Percentiles rank a stretch among this genome's conserved stretches.
These are phyloP conservation scores for Alternaria viburni DNA, from an alignment of 2,329 filamentous ascomycete species.

Conservation along the genomic window DNA sequence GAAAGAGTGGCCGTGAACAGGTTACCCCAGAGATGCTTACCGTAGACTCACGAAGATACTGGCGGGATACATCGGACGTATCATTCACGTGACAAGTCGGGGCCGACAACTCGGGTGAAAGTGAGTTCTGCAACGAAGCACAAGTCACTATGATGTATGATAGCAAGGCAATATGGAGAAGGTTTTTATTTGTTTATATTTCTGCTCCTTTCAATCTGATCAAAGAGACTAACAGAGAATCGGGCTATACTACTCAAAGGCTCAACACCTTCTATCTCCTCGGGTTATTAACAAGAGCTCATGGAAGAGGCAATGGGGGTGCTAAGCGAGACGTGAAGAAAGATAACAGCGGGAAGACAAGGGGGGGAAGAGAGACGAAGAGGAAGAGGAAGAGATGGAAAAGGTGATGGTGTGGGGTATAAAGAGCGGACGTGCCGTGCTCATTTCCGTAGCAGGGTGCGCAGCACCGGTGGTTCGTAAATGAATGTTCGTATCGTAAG, in stretches of 20 bases:
- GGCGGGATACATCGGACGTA: not conserved
- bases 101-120: no score
- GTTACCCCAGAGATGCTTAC: not conserved
- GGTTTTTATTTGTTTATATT: not conserved
- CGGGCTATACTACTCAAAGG: not conserved
- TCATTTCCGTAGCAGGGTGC: constrained; percentile 10
- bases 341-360: not conserved
- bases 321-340: constrained; percentile 6
- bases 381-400: not conserved
- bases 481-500: constrained; percentile 14
- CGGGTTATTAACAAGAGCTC: constrained; percentile 1
- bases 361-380: not conserved
- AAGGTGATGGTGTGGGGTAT: not conserved
- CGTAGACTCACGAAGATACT: no score
- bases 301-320: not conserved
- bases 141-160: no score
- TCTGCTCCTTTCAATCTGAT: not conserved
- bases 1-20: not conserved
- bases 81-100: no score
- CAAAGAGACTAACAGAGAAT: not conserved
- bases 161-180: not conserved
- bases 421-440: constrained; percentile 14
- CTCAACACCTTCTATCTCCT: not conserved
- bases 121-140: no score
- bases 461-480: constrained; percentile 12